Evolutionary conservation across 2,329 filamentous ascomycete genomes (phyloP), one percentile per base, ranked within the genome.

Genomic region (Trichoderma sp.): DNA sequence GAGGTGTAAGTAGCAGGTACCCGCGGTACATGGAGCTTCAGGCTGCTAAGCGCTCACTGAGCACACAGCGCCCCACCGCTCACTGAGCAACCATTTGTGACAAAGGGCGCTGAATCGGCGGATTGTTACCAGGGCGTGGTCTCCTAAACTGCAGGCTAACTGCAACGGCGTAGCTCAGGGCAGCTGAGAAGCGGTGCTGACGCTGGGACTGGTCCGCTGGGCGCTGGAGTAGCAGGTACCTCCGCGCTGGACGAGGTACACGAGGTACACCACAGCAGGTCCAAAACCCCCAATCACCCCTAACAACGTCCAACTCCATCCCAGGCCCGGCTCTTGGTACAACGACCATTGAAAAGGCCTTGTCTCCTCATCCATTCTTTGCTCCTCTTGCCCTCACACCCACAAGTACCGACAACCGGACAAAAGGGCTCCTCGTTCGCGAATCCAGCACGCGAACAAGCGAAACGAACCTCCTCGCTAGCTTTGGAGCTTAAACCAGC

Each of bases 261-360:
- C 14, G 39, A 11, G n/a, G 58, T 51, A 26, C 56, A 51, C 21
- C 6, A n/a, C 36, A 65, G 60, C 71, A 70, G 67, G 60, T 36
- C 67, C 53, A 58, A 26, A 58, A 61, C 72, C 68, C 70, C 73
- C 73, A 77, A 75, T 77, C 76, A 73, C 76, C 76, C 76, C 76
- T 76, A 77, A 78, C 78, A 79, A 79, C 78, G 75, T 79, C 73
- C 73, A 75, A 75, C 76, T 77, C 75, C 76, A 76, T 75, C 77
- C 73, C 74, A 71, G 72, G 68, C 63, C 58, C 75, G 74, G 76
- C 70, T 56, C 57, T 61, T 67, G 69, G 68, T 65, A 57, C 69
- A 60, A 57, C 68, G 72, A 47, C 72, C 80, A 82, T 83, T 83
- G 77, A 83, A 83, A 83, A 83, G 78, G 78, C 80, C 76, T 78